Conservation (phyloP, 768 basidiomycete species). For the Mrakia gelida region DNA sequence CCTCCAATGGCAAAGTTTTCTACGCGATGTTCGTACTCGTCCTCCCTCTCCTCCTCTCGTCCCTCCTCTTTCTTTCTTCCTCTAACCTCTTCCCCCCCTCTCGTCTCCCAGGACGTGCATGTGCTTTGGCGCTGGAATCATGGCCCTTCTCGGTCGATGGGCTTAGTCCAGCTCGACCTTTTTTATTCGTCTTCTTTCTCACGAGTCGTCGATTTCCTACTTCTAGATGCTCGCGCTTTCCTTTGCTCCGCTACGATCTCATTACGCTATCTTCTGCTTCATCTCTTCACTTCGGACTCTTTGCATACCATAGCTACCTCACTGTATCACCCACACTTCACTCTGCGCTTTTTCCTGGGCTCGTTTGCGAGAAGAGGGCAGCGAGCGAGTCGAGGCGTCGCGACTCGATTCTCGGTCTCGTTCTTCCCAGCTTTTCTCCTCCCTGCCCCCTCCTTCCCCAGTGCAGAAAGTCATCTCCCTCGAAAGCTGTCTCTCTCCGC, state of each 20-base stretch:
- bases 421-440: too few relatives aligned
- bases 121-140: slow-evolving; percentile 76
- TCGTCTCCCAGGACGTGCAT: slow-evolving; percentile 53
- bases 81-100: background rate
- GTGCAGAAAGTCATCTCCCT: too few relatives aligned
- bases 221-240: background rate
- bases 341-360: background rate
- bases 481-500: too few relatives aligned
- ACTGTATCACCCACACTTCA: background rate
- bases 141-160: slow-evolving; percentile 88
- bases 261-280: background rate
- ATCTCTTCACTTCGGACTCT: background rate
- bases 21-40: slow-evolving; percentile 59
- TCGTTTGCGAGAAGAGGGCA: too few relatives aligned
- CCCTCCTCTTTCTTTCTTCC: background rate
- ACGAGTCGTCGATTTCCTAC: background rate
- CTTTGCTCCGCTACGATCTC: background rate
- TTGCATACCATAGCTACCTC: background rate
- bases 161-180: slow-evolving; percentile 45
- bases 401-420: too few relatives aligned
- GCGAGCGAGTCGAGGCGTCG: too few relatives aligned
- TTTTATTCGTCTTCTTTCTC: background rate
- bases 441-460: too few relatives aligned
- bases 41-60: background rate
- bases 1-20: slow-evolving; percentile 58